Evolutionary conservation across 495 filamentous ascomycete genomes (phyloP).

Genomic region (Lepidopterella palustris): DNA sequence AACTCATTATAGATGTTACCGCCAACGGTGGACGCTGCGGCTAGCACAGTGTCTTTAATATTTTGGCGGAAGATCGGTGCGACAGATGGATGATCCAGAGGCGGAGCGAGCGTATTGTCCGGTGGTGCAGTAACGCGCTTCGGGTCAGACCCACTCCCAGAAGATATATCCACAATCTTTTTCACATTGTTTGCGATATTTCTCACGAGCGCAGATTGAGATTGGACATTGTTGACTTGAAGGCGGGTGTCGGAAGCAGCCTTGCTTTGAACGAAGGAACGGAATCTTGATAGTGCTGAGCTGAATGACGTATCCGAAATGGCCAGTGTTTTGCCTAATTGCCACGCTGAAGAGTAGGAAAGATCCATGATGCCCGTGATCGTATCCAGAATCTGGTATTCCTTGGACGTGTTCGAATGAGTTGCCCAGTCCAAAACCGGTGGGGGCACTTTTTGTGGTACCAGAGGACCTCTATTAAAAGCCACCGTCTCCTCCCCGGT

Average conservation of each 20-base stretch:
- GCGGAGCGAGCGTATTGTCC: not conserved
- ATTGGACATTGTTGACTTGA: not conserved
- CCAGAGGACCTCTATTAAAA: constrained; percentile 41
- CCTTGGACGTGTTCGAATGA: not conserved
- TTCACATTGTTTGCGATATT: not conserved
- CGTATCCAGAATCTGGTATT: constrained; percentile 42
- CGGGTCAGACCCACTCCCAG: not conserved
- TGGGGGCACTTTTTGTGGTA: not conserved
- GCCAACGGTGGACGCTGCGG: not conserved
- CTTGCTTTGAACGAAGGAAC: not conserved
- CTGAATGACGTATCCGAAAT: constrained; percentile 32
- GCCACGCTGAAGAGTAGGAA: constrained; percentile 44
- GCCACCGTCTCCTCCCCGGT: constrained; percentile 42
- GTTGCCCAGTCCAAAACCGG: not conserved
- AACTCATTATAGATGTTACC: constrained; percentile 6
- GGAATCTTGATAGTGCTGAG: not conserved
- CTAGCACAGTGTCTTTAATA: not conserved
- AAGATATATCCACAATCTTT: not conserved
- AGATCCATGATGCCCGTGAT: constrained; percentile 44
- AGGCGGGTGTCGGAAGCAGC: not conserved
- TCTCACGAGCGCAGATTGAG: not conserved
- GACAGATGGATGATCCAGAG: not conserved
- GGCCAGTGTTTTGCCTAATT: constrained; percentile 40
- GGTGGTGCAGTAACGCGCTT: not conserved
- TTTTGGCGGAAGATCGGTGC: not conserved